These are phyloP conservation scores for Microcera coccophila DNA, from an alignment of 2,329 filamentous ascomycete genomes.

Conservation along the genomic window DNA sequence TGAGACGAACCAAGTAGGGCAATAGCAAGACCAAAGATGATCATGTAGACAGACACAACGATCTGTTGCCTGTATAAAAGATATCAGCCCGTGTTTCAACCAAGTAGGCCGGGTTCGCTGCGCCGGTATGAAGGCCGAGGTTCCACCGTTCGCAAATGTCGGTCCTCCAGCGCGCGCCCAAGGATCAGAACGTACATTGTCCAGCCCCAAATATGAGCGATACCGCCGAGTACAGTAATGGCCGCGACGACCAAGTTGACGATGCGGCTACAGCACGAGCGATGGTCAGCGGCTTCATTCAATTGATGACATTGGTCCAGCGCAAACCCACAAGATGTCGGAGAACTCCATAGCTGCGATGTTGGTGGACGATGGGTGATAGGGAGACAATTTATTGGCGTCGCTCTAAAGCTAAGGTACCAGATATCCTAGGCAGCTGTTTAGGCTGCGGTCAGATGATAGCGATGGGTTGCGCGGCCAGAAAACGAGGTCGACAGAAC, in stretches of 20 bases:
- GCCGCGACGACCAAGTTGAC: conserved; percentile 87
- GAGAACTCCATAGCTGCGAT: conserved; percentile 74
- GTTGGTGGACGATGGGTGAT: no score
- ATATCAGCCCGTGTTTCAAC: conserved; percentile 13
- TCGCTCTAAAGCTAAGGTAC: no score
- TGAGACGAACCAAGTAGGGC: conserved; percentile 55
- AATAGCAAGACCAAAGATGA: conserved; percentile 81
- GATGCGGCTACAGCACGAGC: conserved; percentile 64
- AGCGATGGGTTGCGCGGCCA: conserved; percentile 17
- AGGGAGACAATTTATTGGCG: no score
- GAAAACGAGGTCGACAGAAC: conserved; percentile 12
- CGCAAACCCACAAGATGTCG: conserved; percentile 72
- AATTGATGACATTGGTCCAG: neutral
- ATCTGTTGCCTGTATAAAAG: conserved; percentile 40
- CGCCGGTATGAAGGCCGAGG: neutral
- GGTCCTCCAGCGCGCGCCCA: conserved; percentile 1
- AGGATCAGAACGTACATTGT: conserved; percentile 51
- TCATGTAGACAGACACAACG: conserved; percentile 81
- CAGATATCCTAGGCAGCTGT: conserved; percentile 22
- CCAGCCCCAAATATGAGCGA: conserved; percentile 64
- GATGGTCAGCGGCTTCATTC: conserved; percentile 32
- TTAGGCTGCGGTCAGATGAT: conserved; percentile 19
- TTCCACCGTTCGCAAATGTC: conserved; percentile 1
- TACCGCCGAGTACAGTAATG: conserved; percentile 82
- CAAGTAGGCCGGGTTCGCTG: neutral